These are phyloP conservation scores for Cladochytrium replicatum DNA, from an alignment of 192 early-diverging fungal genomes.

Conservation along the genomic window DNA sequence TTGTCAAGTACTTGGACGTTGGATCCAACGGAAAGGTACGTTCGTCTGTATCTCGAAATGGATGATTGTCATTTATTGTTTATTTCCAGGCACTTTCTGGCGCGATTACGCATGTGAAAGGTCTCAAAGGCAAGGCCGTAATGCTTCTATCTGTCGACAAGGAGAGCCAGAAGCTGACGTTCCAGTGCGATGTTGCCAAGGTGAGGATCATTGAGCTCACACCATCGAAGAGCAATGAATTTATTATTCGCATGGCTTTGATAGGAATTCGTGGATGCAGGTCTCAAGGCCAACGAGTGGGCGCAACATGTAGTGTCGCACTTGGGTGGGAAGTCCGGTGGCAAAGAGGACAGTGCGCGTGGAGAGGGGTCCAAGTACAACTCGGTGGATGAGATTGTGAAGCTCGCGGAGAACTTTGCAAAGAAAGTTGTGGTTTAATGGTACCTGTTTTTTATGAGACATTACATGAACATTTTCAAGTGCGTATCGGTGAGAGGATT, in stretches of 20 bases:
- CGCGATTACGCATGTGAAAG: slow-evolving; percentile 72
- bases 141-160: slow-evolving; percentile 72
- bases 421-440: slow-evolving; percentile 21
- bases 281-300: slow-evolving; percentile 89
- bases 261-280: slow-evolving; percentile 51
- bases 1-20: slow-evolving; percentile 52
- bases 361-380: slow-evolving; percentile 66
- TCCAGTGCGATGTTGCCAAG: slow-evolving; percentile 78
- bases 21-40: slow-evolving; percentile 69
- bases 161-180: slow-evolving; percentile 55
- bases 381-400: slow-evolving; percentile 63
- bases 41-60: background rate
- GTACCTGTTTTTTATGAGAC: background rate
- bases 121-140: slow-evolving; percentile 72
- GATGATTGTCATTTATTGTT: background rate
- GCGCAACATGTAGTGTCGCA: slow-evolving; percentile 68
- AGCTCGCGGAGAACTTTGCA: slow-evolving; percentile 65
- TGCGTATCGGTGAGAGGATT: too few relatives aligned
- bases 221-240: background rate
- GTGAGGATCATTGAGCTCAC: slow-evolving; percentile 1
- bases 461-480: too few relatives aligned
- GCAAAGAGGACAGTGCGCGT: slow-evolving; percentile 88
- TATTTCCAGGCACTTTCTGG: slow-evolving; percentile 51
- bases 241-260: slow-evolving; percentile 3
- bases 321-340: slow-evolving; percentile 88